Base-by-base conservation (phyloP, 202 grass and related monocot genomes). In the Sporobolus alterniflorus region DNA sequence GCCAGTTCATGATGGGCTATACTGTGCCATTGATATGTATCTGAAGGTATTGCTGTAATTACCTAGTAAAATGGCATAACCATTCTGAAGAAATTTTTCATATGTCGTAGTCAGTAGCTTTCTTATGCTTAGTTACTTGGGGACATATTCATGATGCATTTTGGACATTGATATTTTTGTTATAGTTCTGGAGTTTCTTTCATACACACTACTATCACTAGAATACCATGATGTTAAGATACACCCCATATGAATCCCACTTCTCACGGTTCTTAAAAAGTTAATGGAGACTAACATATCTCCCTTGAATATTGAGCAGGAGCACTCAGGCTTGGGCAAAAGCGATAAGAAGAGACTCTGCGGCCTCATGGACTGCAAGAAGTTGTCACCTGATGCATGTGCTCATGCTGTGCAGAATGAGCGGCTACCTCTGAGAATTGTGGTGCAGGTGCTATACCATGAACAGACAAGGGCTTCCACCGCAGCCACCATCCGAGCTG, bases 401-500 rank as follows among this genome's bases (percentile, higher is more conserved):
- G 61, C 85, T 30, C 96, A 99, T 51, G 93, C 91, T 3, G 87
- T 96, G 60, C 96, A 99, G 93, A 99, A 99, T 10, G 96, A 99
- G 70, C 91, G 93, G 21, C 91, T 99, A 6, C 96, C 96, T 29
- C 80, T 96, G 60, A 90, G 96, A 43, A 80, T 90, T 29, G 93
- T 94, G 48, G 93, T 99, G 48, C 96, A 96, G 80, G 91, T 99
- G 43, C 85, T 99, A 1, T 99, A 90, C 91, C 83, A 92, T 6
- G 91, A 98, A 85, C 96, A 99, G 69, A 82, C 89, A 26, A 93
- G 93, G 64, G 78, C 91, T 51, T 90, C 87, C 34, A 81, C 89
- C 28, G 86, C 80, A 24, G 82, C 89, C 4, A 92, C 83, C 31
- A 81, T 66, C 90, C 88, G 90, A 60, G 85, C 95, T 10, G 95